Conservation (phyloP, 495 filamentous ascomycete species). For the Annulohypoxylon bovei region DNA sequence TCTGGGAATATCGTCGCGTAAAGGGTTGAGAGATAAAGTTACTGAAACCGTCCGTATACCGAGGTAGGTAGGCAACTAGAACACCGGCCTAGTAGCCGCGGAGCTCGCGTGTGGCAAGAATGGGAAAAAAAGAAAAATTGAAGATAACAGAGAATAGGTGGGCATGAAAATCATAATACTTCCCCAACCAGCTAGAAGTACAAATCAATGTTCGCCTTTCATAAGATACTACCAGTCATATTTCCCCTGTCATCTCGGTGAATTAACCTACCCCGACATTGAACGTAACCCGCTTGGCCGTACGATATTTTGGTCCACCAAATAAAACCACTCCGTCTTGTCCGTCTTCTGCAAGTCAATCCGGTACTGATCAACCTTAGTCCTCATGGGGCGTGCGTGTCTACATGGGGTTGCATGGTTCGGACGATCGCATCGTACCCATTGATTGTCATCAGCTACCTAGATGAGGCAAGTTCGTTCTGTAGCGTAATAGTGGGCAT, state of each 20-base stretch:
- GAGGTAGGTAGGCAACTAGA: background rate
- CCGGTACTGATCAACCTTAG: slow-evolving; percentile 9
- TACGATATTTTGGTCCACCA: background rate
- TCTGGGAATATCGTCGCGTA: background rate
- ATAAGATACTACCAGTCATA: background rate
- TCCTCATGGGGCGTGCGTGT: background rate
- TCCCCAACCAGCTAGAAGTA: background rate
- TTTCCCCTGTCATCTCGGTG: slow-evolving; percentile 6
- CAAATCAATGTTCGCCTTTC: background rate
- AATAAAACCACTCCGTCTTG: background rate
- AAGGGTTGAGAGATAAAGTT: background rate
- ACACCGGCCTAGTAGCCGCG: slow-evolving; percentile 14
- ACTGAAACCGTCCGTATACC: background rate
- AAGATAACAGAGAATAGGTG: background rate
- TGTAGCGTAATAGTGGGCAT: background rate
- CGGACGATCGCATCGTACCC: background rate
- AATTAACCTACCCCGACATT: background rate
- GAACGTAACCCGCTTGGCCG: background rate
- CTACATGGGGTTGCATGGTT: background rate
- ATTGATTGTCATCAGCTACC: slow-evolving; percentile 4
- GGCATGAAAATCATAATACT: background rate
- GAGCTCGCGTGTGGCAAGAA: background rate
- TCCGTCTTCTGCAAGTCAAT: background rate
- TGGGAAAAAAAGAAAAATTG: background rate
- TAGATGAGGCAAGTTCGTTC: slow-evolving; percentile 8